phyloP scores from a whole-genome alignment of 106 monocot species.

The Allium fistulosum region DNA sequence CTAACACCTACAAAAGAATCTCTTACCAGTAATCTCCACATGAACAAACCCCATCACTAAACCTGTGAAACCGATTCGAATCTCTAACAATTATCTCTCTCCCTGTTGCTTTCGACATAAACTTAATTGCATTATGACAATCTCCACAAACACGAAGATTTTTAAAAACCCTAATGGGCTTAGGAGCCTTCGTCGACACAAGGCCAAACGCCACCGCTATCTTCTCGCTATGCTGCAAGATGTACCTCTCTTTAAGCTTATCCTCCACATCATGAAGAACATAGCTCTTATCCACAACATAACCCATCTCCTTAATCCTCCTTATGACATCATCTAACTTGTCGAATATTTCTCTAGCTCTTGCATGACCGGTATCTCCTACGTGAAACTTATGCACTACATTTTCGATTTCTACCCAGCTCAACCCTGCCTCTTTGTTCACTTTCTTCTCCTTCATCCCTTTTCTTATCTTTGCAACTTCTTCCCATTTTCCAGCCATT shows the following conservation, averaged over 20 bases:
- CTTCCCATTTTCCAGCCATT: conserved; percentile 38
- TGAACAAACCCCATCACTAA: conserved; percentile 47
- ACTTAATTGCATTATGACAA: conserved; percentile 57
- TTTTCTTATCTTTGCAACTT: conserved; percentile 52
- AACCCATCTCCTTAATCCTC: conserved; percentile 61
- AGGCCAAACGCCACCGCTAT: conserved; percentile 78
- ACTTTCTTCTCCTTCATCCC: conserved; percentile 56
- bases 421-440: conserved; percentile 73
- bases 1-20: no score
- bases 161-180: conserved; percentile 61
- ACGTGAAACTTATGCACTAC: conserved; percentile 50
- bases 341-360: conserved; percentile 34
- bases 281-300: conserved; percentile 39
- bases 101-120: conserved; percentile 32
- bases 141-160: conserved; percentile 73
- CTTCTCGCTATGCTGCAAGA: conserved; percentile 82
- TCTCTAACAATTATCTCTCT: conserved; percentile 45
- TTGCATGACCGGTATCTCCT: conserved; percentile 49
- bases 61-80: conserved; percentile 47
- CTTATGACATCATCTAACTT: conserved; percentile 39
- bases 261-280: conserved; percentile 74
- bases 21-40: conserved; percentile 61
- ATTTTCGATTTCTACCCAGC: conserved; percentile 66
- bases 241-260: conserved; percentile 50
- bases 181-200: conserved; percentile 38